These are phyloP conservation scores for Teratosphaeria destructans DNA, from an alignment of 2,329 filamentous ascomycete species.

Conservation along the genomic window DNA sequence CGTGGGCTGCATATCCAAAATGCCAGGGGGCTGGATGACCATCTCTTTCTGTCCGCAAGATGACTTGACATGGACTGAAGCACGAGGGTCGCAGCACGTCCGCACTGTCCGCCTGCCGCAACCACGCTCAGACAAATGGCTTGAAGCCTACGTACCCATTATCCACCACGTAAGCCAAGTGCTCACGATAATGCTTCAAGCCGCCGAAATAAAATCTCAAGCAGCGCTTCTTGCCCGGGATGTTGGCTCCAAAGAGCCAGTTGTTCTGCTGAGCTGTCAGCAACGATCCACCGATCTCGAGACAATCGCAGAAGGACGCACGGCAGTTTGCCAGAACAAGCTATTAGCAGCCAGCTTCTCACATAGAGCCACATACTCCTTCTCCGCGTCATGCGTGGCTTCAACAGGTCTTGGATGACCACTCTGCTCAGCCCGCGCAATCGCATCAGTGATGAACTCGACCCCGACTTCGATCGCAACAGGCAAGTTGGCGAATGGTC, in stretches of 20 bases:
- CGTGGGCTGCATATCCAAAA: no score
- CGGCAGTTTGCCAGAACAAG: constrained; percentile 18
- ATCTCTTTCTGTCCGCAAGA: no score
- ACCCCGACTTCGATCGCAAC: constrained; percentile 28
- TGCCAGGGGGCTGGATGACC: no score
- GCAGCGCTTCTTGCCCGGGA: constrained; percentile 18
- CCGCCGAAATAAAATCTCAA: constrained; percentile 18
- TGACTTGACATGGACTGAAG: no score
- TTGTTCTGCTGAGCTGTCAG: constrained; percentile 4
- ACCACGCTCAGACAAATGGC: constrained; percentile 4
- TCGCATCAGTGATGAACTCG: constrained; percentile 19
- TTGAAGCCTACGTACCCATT: constrained; percentile 13
- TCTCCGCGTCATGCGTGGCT: constrained; percentile 17
- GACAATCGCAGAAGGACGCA: neutral
- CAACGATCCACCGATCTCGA: neutral
- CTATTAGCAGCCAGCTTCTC: constrained; percentile 15
- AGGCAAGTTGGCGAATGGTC: constrained; percentile 31
- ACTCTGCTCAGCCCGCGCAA: constrained; percentile 9
- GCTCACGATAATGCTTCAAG: constrained; percentile 12
- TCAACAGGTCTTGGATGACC: constrained; percentile 11
- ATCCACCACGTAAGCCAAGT: constrained; percentile 9
- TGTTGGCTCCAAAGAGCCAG: constrained; percentile 24
- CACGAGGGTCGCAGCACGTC: no score
- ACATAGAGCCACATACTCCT: constrained; percentile 17
- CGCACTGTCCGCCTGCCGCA: no score